Evolutionary conservation across 805 yeast genomes (phyloP).

Genomic region (Cyberlindnera nakhonratchasimensis): DNA sequence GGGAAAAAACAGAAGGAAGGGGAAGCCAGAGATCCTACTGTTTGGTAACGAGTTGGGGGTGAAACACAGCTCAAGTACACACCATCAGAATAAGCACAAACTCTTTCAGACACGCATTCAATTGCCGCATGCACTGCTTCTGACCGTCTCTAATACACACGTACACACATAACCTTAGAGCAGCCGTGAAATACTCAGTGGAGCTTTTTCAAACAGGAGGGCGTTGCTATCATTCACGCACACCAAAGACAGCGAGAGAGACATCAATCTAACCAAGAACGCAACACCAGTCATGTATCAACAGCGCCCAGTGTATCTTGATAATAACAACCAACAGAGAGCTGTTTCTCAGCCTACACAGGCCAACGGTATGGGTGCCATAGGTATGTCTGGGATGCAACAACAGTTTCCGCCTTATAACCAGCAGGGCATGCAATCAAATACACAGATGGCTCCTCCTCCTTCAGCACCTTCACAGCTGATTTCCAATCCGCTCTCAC

Average conservation of each 20-base stretch:
- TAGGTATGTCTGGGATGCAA: constrained; percentile 11
- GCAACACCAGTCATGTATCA: constrained; percentile 10
- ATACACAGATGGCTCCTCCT: constrained; percentile 10
- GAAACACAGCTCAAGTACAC: no score
- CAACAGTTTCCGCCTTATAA: constrained; percentile 23
- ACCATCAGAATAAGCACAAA: no score
- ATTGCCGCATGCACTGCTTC: no score
- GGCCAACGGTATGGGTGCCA: constrained; percentile 6
- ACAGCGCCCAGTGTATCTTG: constrained; percentile 24
- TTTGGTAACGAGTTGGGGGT: no score
- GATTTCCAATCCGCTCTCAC: constrained; percentile 4
- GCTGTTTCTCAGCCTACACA: constrained; percentile 9
- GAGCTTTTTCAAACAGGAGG: not conserved
- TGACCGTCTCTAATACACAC: no score
- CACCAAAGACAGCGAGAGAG: not conserved
- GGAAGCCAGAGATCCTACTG: no score
- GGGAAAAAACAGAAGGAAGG: not conserved
- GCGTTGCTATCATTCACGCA: not conserved
- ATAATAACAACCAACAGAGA: constrained; percentile 13
- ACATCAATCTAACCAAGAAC: not conserved
- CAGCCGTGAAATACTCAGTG: no score
- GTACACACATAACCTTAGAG: no score
- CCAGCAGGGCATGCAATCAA: constrained; percentile 8
- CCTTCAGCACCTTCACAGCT: constrained; percentile 13
- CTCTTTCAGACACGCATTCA: not conserved